phyloP scores from a whole-genome alignment of 495 filamentous ascomycete species.

The Penicillium canescens region DNA sequence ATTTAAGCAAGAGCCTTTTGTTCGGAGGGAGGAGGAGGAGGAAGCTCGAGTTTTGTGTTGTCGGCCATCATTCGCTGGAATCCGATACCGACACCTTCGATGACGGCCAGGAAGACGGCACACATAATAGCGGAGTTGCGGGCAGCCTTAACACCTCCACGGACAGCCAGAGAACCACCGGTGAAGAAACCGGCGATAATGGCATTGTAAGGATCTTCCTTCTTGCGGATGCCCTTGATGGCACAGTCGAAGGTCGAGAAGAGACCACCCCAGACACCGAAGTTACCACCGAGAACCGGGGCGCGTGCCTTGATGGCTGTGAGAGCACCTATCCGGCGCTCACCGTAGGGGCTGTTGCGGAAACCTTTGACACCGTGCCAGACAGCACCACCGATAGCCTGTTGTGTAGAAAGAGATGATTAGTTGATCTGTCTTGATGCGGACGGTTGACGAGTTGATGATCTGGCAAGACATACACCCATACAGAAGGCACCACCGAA shows the following conservation, averaged over 20 bases:
- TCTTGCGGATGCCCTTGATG: constrained; percentile 92
- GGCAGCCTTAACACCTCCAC: constrained; percentile 85
- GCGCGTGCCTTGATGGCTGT: constrained; percentile 97
- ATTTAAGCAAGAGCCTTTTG: constrained; percentile 46
- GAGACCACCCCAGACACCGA: constrained; percentile 94
- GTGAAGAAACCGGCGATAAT: constrained; percentile 98
- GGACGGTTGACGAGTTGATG: neutral
- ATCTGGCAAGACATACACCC: constrained; percentile 66
- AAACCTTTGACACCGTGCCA: constrained; percentile 99
- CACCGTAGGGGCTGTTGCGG: constrained; percentile 85
- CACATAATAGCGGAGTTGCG: constrained; percentile 95
- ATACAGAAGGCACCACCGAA: constrained; percentile 97
- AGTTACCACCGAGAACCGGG: constrained; percentile 95
- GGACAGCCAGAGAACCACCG: constrained; percentile 84
- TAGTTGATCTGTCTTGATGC: constrained; percentile 4
- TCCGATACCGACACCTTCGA: constrained; percentile 96
- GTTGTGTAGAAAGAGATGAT: constrained; percentile 4
- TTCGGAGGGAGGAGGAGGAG: constrained; percentile 42
- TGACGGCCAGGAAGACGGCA: constrained; percentile 89
- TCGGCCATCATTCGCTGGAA: constrained; percentile 97
- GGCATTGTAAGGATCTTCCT: constrained; percentile 97
- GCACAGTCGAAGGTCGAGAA: constrained; percentile 96
- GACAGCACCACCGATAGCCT: constrained; percentile 81
- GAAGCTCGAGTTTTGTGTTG: constrained; percentile 77
- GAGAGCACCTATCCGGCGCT: constrained; percentile 91